Evolutionary conservation across 192 early-diverging fungal species (phyloP).

Genomic region (Lobosporangium transversale): DNA sequence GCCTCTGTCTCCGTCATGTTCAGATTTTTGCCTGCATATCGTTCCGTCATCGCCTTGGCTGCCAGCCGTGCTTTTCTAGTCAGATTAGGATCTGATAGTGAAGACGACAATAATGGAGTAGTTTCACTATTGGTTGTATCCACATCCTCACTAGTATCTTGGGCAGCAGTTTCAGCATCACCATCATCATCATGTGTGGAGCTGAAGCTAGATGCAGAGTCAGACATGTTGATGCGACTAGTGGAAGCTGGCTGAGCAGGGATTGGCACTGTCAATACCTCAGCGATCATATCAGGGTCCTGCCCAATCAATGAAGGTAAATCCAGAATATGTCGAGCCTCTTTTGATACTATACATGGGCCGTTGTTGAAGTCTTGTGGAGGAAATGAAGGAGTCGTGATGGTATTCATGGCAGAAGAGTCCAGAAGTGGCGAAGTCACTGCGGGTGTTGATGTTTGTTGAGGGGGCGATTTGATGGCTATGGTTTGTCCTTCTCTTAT

Average conservation of each 20-base stretch:
- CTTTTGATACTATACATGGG: conserved; percentile 23
- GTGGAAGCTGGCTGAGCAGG: conserved; percentile 3
- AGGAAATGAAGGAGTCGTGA: not conserved
- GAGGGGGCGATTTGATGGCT: not conserved
- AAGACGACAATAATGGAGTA: not conserved
- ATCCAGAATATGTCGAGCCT: conserved; percentile 40
- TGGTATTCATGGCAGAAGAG: no score
- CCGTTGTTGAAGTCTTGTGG: conserved; percentile 7
- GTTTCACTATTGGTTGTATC: not conserved
- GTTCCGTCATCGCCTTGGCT: conserved; percentile 46
- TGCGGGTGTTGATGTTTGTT: no score
- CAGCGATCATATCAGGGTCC: conserved; percentile 23
- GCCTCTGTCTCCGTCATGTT: conserved; percentile 52
- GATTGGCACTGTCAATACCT: conserved; percentile 9
- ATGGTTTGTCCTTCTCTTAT: no score
- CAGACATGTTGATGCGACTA: not conserved
- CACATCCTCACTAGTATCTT: not conserved
- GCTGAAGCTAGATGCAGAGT: not conserved
- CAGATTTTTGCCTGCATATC: conserved; percentile 39
- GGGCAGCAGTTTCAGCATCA: not conserved
- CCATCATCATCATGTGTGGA: not conserved
- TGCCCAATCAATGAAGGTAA: conserved; percentile 33
- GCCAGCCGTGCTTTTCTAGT: conserved; percentile 21
- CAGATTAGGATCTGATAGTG: not conserved
- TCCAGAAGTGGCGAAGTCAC: no score